Evolutionary conservation across 805 yeast species (phyloP).

Genomic region (Pichia kluyveri): DNA sequence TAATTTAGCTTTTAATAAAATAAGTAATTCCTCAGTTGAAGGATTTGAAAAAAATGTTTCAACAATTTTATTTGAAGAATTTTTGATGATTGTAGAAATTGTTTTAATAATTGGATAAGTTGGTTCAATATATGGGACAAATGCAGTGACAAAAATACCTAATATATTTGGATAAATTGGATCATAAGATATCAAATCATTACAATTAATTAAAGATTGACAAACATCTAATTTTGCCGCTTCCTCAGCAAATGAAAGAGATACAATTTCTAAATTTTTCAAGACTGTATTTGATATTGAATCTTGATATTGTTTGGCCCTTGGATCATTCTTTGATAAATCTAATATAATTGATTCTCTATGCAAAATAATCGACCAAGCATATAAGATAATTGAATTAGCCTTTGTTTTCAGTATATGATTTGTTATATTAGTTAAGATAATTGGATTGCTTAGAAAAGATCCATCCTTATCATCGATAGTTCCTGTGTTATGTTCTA

Average conservation of each 20-base stretch:
- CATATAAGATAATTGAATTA: conserved; percentile 46
- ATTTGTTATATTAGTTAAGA: conserved; percentile 21
- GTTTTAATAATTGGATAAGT: conserved; percentile 36
- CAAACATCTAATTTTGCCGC: conserved; percentile 38
- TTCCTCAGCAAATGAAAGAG: conserved; percentile 29
- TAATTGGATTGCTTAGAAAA: conserved; percentile 33
- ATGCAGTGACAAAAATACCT: conserved; percentile 34
- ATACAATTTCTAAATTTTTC: conserved; percentile 17
- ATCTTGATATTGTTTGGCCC: conserved; percentile 7
- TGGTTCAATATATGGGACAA: conserved; percentile 40
- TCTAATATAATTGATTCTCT: conserved; percentile 37
- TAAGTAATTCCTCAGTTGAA: conserved; percentile 34
- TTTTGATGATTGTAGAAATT: conserved; percentile 32
- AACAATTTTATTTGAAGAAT: conserved; percentile 36
- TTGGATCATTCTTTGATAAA: conserved; percentile 17
- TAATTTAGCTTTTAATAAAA: conserved; percentile 61
- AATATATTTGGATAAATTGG: conserved; percentile 41
- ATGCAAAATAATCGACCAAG: conserved; percentile 58
- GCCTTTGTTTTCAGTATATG: conserved; percentile 22
- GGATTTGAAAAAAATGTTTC: conserved; percentile 38
- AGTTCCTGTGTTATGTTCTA: conserved; percentile 40
- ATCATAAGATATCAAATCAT: conserved; percentile 39
- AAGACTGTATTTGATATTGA: conserved; percentile 8
- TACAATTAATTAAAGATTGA: conserved; percentile 31
- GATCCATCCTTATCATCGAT: conserved; percentile 28